A percentile compares a stretch with the other conserved stretches of the same genome.
Conservation (phyloP, 2,329 filamentous ascomycete species). For the Pseudocercospora musae region DNA sequence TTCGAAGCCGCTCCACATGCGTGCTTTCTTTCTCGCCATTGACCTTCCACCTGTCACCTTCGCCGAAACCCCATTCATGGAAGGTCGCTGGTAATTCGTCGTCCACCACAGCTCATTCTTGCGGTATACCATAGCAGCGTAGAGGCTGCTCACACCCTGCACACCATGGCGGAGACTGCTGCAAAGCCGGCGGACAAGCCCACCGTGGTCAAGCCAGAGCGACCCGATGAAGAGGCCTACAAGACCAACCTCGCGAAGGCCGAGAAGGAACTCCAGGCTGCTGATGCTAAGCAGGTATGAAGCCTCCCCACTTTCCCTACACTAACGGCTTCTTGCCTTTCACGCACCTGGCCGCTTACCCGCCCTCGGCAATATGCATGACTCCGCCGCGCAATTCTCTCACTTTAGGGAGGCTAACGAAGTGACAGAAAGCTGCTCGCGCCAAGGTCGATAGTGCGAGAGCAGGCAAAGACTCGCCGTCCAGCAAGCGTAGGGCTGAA, state of each 20-base stretch:
- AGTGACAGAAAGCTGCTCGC: conserved; percentile 72
- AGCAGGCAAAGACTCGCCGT: conserved; percentile 75
- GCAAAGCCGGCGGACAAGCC: conserved; percentile 10
- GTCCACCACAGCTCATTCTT: not conserved
- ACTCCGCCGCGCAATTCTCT: not conserved
- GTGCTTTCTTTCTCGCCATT: not conserved
- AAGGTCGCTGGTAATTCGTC: not conserved
- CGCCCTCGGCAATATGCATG: not conserved
- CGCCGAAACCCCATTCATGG: not conserved
- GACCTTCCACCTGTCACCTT: not conserved
- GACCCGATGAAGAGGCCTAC: conserved; percentile 82
- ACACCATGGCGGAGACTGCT: conserved; percentile 29
- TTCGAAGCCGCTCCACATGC: not conserved
- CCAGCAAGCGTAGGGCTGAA: conserved; percentile 79
- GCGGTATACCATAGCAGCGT: not conserved
- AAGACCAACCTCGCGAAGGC: conserved; percentile 74
- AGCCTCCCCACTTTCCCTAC: not conserved
- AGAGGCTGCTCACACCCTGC: not conserved
- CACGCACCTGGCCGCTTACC: not conserved
- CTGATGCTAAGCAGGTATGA: conserved; percentile 59
- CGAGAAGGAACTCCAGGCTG: conserved; percentile 79
- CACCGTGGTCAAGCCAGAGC: conserved; percentile 61
- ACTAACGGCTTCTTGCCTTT: not conserved
- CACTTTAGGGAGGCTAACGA: not conserved
- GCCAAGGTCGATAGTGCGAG: conserved; percentile 81